Evolutionary conservation across 805 yeast genomes (phyloP).

Genomic region (Ogataea pignaliae): DNA sequence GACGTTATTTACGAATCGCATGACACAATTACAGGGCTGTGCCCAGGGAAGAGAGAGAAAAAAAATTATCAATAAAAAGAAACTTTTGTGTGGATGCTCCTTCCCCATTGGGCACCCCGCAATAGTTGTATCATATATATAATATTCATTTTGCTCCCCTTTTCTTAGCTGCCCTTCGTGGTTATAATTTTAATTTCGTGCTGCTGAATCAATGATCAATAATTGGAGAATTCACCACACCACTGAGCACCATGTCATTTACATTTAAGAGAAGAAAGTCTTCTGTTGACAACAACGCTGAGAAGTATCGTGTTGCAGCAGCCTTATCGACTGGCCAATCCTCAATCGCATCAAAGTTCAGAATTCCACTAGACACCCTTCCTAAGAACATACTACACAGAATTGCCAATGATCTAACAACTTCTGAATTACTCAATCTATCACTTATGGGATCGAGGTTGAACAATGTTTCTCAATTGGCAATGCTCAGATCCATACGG

Average conservation of each 20-base stretch:
- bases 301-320: not conserved
- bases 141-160: too few species aligned
- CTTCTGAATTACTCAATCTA: constrained; percentile 5
- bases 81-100: not conserved
- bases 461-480: not conserved
- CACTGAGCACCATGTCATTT: not conserved
- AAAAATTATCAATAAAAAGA: not conserved
- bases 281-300: not conserved
- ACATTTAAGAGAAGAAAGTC: constrained; percentile 4
- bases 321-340: not conserved
- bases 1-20: too few species aligned
- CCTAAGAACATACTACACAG: constrained; percentile 1
- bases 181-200: too few species aligned
- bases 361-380: not conserved
- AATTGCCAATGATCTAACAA: not conserved
- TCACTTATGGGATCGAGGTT: not conserved
- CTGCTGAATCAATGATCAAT: too few species aligned
- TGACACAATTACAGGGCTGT: too few species aligned
- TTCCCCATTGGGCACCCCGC: not conserved
- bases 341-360: not conserved
- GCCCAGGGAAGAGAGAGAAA: not conserved
- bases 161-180: too few species aligned
- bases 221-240: too few species aligned
- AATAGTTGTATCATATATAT: too few species aligned
- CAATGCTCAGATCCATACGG: constrained; percentile 8